Evolutionary conservation across 2,329 filamentous ascomycete species (phyloP), one percentile per base, ranked within the genome.

Genomic region (Cytospora piceicola): DNA sequence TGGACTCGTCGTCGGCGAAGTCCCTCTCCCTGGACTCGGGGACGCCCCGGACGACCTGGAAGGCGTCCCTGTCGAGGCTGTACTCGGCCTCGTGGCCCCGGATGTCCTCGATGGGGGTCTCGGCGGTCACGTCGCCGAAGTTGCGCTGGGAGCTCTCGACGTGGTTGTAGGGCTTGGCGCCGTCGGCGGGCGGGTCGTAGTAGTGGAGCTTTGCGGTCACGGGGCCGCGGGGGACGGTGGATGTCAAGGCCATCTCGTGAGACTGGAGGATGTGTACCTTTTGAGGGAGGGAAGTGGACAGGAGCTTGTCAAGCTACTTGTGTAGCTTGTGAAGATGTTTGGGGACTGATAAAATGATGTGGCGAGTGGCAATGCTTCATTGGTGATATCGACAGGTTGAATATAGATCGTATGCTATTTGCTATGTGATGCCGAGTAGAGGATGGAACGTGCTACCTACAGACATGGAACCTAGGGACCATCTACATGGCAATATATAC

Each of bases 1-100:
- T 91, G 67, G 85, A 86, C 14, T 82, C 85, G 72, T 93, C 90
- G 75, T 91, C 87, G 4, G 76, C 77, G 76, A 94, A 96, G 51
- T 86, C 83, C 15, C 77, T 79, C 71, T 85, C 81, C 36, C 84
- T 79, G 2, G 84, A 83, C 1, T 85, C 82, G 0, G 88, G 80
- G 1, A 92, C 77, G 71, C 82, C 77, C 15, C 80, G 79, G 58
- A 93, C 75, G 24, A 90, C 80, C 65, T 87, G 82, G 80, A 97
- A 96, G 69, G 92, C 92, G 61, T 79, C 75, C 36, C 73, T 72
- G 70, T 76, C 73, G n/a, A 79, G 72, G 6, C 72, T 76, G 71
- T 78, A 75, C 59, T 64, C 52, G 49, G 68, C 61, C 27, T 70
- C 70, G 30, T 52, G 65, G 53, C 69, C 69, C 12, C 67, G 62